These are phyloP conservation scores for Debaryomyces coudertii DNA, from an alignment of 1,139 yeast genomes.

Conservation along the genomic window DNA sequence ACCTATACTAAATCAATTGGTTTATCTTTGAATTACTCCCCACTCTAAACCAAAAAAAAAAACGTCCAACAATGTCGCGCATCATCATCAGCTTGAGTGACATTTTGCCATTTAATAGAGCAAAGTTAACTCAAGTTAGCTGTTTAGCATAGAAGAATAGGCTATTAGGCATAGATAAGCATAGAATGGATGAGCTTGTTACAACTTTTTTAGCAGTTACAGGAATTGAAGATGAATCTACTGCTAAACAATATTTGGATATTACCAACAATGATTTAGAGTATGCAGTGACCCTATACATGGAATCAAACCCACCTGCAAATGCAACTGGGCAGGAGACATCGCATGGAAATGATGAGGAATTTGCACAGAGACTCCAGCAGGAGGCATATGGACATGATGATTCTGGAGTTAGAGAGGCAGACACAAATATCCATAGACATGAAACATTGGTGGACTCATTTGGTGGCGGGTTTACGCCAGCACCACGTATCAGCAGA, in stretches of 20 bases:
- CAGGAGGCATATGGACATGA: slow-evolving; percentile 57
- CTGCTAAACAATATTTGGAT: slow-evolving; percentile 79
- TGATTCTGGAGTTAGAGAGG: slow-evolving; percentile 49
- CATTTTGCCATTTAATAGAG: slow-evolving; percentile 11
- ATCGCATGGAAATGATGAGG: slow-evolving; percentile 47
- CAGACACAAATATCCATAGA: slow-evolving; percentile 77
- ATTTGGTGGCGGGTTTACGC: slow-evolving; percentile 19
- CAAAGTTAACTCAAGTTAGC: not conserved
- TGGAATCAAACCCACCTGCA: slow-evolving; percentile 55
- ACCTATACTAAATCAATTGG: not conserved
- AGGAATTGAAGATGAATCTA: slow-evolving; percentile 64
- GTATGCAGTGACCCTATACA: slow-evolving; percentile 80
- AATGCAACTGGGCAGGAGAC: slow-evolving; percentile 6
- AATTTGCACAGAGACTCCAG: slow-evolving; percentile 65
- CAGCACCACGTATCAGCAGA: slow-evolving; percentile 18
- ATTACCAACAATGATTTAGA: slow-evolving; percentile 81
- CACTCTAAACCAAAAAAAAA: not conserved
- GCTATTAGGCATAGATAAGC: not conserved
- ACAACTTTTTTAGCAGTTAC: slow-evolving; percentile 86
- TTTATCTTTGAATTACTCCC: slow-evolving; percentile 6
- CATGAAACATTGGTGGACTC: slow-evolving; percentile 75
- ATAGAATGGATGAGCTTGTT: slow-evolving; percentile 54
- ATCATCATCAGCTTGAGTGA: slow-evolving; percentile 3
- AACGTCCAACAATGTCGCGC: slow-evolving; percentile 6
- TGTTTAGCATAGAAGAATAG: not conserved